Percentiles rank a stretch among this genome's conserved stretches.
Evolutionary conservation across 179 eudicot genomes (phyloP).

Genomic region (Drosera spatulata): DNA sequence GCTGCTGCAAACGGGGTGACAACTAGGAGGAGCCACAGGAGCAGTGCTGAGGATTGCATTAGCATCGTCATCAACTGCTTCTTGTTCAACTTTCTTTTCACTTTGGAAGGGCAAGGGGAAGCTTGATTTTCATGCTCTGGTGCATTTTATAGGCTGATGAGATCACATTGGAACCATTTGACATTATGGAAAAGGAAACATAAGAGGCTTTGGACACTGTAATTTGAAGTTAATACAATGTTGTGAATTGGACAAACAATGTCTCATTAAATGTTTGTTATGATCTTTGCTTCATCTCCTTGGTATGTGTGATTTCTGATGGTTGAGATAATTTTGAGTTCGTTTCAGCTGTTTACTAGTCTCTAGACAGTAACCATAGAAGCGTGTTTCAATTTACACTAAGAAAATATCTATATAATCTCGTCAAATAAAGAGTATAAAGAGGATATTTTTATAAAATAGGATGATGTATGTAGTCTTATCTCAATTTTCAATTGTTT

Average conservation of each 20-base stretch:
- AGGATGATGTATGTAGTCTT: too few relatives aligned
- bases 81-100: not conserved
- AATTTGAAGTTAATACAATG: not conserved
- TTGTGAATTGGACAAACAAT: not conserved
- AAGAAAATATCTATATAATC: too few relatives aligned
- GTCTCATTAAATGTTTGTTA: not conserved
- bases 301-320: not conserved
- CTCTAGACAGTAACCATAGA: too few relatives aligned
- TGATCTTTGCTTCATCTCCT: not conserved
- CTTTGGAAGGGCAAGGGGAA: not conserved
- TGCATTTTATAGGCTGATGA: not conserved
- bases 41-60: constrained; percentile 1
- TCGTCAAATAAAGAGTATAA: too few relatives aligned
- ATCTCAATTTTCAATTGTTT: too few relatives aligned
- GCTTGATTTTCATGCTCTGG: not conserved
- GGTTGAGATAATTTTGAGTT: too few relatives aligned
- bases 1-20: constrained; percentile 6
- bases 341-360: too few relatives aligned
- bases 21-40: constrained; percentile 21
- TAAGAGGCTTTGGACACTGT: too few relatives aligned
- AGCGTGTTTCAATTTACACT: too few relatives aligned
- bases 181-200: too few relatives aligned
- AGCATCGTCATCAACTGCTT: not conserved
- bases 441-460: too few relatives aligned
- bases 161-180: not conserved